Evolutionary conservation across 106 monocot genomes (phyloP).

Genomic region (Xerophyta viscosa): DNA sequence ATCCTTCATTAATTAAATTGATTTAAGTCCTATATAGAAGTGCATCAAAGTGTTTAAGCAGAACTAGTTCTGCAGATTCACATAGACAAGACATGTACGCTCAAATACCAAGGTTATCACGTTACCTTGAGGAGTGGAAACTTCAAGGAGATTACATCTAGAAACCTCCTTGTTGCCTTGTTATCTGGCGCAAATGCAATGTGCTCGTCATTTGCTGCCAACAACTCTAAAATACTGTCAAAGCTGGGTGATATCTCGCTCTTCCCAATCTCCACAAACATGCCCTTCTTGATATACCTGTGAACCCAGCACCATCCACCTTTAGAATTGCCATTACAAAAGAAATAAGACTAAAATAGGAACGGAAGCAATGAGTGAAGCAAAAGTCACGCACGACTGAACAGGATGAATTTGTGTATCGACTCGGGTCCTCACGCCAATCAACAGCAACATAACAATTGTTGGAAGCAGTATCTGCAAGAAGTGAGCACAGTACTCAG

Average conservation of each 20-base stretch:
- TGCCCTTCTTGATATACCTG: slow-evolving; percentile 65
- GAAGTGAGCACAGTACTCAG: too few species aligned
- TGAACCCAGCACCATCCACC: background rate
- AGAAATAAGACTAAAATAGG: background rate
- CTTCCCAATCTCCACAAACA: slow-evolving; percentile 80
- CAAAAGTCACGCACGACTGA: slow-evolving; percentile 35
- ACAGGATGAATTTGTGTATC: slow-evolving; percentile 77
- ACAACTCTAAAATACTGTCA: slow-evolving; percentile 32
- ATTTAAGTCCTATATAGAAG: too few species aligned
- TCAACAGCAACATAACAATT: slow-evolving; percentile 70
- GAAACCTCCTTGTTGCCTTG: slow-evolving; percentile 43
- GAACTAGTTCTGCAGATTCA: too few species aligned
- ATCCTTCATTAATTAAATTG: too few species aligned
- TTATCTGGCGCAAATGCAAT: slow-evolving; percentile 69
- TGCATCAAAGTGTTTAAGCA: too few species aligned
- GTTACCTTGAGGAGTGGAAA: slow-evolving; percentile 84
- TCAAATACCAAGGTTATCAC: too few species aligned
- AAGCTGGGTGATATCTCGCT: slow-evolving; percentile 70
- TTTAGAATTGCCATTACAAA: too few species aligned
- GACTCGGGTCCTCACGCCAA: slow-evolving; percentile 49
- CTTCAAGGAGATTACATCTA: slow-evolving; percentile 39
- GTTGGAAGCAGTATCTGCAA: slow-evolving; percentile 70
- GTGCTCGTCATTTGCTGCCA: slow-evolving; percentile 35
- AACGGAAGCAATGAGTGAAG: background rate
- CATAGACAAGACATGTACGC: too few species aligned